phyloP scores from a whole-genome alignment of 148 eudicot species.

The Nepenthes gracilis region DNA sequence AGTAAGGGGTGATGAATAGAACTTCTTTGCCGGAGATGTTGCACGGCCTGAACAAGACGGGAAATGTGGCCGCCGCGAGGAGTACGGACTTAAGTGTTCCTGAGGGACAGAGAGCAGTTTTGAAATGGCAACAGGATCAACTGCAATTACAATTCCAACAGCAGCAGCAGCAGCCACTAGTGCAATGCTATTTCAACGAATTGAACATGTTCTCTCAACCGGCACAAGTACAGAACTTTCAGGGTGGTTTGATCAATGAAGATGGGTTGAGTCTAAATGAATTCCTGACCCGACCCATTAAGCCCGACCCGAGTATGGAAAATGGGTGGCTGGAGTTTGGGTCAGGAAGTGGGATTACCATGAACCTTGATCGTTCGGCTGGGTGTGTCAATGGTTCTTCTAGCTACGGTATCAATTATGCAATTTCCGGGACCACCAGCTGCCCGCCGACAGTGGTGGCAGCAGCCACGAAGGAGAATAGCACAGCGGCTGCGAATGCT shows the following conservation, averaged over 20 bases:
- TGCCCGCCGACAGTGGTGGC: conserved; percentile 34
- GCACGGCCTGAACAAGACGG: conserved; percentile 20
- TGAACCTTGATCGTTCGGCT: conserved; percentile 3
- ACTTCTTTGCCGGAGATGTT: conserved; percentile 31
- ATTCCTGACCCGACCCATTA: conserved; percentile 28
- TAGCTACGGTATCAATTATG: conserved; percentile 26
- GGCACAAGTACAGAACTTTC: conserved; percentile 9
- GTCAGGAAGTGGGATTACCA: conserved; percentile 13
- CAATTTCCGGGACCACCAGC: conserved; percentile 36
- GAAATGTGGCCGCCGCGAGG: conserved; percentile 12
- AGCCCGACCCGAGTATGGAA: conserved; percentile 57
- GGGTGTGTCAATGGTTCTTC: conserved; percentile 11
- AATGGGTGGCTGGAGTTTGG: conserved; percentile 37
- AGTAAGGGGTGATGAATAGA: conserved; percentile 21
- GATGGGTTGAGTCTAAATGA: conserved; percentile 12
- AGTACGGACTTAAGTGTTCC: conserved; percentile 49
- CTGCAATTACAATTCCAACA: conserved; percentile 14
- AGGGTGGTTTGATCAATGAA: conserved; percentile 3
- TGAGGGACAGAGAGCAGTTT: conserved; percentile 44
- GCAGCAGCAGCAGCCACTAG: conserved; percentile 12
- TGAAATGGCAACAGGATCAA: conserved; percentile 56
- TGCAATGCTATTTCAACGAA: conserved; percentile 24
- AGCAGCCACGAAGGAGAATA: conserved; percentile 14
- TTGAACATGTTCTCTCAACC: conserved; percentile 9
- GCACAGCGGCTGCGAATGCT: conserved; percentile 6